Base-by-base conservation (phyloP, 768 basidiomycete genomes). In the Epithele typhae region DNA sequence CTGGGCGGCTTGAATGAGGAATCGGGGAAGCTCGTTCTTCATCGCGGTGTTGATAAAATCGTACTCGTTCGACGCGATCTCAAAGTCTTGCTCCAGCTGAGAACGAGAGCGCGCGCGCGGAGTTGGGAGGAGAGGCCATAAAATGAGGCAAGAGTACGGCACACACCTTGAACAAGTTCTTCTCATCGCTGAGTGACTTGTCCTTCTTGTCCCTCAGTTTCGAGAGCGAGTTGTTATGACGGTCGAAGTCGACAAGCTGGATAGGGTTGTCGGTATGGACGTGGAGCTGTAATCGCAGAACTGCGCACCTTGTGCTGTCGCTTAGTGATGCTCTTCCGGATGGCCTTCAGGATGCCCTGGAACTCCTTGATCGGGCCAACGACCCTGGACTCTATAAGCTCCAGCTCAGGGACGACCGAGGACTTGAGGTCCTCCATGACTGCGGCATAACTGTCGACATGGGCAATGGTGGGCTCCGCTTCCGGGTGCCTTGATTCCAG, bases 141-240 rank as follows among this genome's bases (percentile, higher is more conserved):
- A 19, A 21, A 65, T 71, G 14, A 30, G 7, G 14, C 27, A 30
- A 7, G 17, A 7, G 17, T n/a, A 6, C 7, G 35, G 6, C 17
- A 17, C 35, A 17, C 47, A 87, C 92, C 76, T 95, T 96, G 80
- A 95, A 96, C 51, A 95, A 61, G 60, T 94, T 91, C 78, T 97
- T 96, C 75, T 98, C 95, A 59, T 98, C 95, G 56, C 73, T 91
- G 54, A 98, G 69, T 17, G 88, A 84, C 70, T 97, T 99, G 62
- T 99, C 95, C 69, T 97, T 95, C 79, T 99, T 99, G 65, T 99
- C 95, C 48, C 96, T 76, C 48, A 98, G 73, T 68, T 99, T 98
- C 47, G 85, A 92, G 54, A 97, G 70, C 17, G 92, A 91, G 60
- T 96, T 97, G 67, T 97, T 98, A 75, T 81, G 89, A 40, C 96